These are phyloP conservation scores for Pseudomonodictys pantanalensis DNA, from an alignment of 495 filamentous ascomycete species.

Conservation along the genomic window DNA sequence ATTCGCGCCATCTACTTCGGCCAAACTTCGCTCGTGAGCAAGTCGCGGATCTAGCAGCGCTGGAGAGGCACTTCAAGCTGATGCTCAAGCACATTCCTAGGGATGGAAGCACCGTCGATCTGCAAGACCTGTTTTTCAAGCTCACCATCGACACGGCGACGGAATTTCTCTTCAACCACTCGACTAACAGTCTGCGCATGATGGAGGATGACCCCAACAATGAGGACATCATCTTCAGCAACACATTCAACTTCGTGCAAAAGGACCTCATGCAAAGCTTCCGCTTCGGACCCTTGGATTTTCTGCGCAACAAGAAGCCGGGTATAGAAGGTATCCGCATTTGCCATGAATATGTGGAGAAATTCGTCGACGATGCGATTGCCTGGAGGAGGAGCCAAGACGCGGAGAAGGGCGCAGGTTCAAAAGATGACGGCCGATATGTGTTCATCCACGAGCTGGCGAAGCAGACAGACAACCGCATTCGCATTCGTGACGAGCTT, in stretches of 20 bases:
- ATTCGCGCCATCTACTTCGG: conserved; percentile 59
- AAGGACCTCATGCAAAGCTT: conserved; percentile 9
- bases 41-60: conserved; percentile 56
- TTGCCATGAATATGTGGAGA: conserved; percentile 53
- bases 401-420: conserved; percentile 16
- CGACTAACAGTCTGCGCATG: conserved; percentile 43
- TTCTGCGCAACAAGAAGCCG: conserved; percentile 28
- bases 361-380: conserved; percentile 41
- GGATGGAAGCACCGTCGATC: conserved; percentile 55
- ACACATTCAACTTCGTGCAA: conserved; percentile 32
- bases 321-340: conserved; percentile 43
- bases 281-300: conserved; percentile 14
- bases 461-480: conserved; percentile 39
- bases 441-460: conserved; percentile 43
- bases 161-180: conserved; percentile 69
- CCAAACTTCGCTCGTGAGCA: conserved; percentile 63
- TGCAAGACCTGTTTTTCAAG: conserved; percentile 64
- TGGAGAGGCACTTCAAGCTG: conserved; percentile 59
- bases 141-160: conserved; percentile 68
- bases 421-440: conserved; percentile 40
- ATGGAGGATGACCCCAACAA: conserved; percentile 7
- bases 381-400: conserved; percentile 17
- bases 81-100: conserved; percentile 48
- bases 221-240: conserved; percentile 30
- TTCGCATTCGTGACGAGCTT: conserved; percentile 38